Percentiles rank a stretch among this genome's conserved stretches.
These are phyloP conservation scores for Magnaporthiopsis rhizophila DNA, from an alignment of 2,329 filamentous ascomycete species.

Conservation along the genomic window DNA sequence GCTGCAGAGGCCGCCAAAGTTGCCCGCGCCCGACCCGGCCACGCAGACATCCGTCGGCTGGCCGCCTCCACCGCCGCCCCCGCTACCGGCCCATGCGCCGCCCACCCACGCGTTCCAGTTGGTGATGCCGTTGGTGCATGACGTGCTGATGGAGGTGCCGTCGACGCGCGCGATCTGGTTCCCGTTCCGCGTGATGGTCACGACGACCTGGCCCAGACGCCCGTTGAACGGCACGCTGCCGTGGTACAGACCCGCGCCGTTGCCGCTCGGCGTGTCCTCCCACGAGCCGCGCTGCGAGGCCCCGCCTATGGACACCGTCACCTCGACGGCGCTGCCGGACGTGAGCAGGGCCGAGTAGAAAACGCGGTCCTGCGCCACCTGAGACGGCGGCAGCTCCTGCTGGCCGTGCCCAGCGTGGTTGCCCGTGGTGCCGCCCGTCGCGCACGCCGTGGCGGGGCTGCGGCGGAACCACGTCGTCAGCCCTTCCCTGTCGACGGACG, in stretches of 20 bases:
- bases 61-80: neutral
- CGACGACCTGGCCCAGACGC: neutral
- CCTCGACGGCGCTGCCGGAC: neutral
- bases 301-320: slow-evolving; percentile 4
- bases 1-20: slow-evolving; percentile 13
- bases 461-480: slow-evolving; percentile 1
- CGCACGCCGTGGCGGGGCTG: neutral
- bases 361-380: slow-evolving; percentile 6
- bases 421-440: slow-evolving; percentile 3
- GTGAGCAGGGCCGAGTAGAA: slow-evolving; percentile 7
- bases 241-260: slow-evolving; percentile 5
- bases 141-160: neutral
- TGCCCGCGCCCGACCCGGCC: slow-evolving; percentile 11
- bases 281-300: neutral
- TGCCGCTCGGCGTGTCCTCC: neutral
- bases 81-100: slow-evolving; percentile 22
- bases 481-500: neutral
- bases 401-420: slow-evolving; percentile 5
- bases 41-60: slow-evolving; percentile 10
- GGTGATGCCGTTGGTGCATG: neutral
- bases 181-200: neutral
- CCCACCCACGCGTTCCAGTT: slow-evolving; percentile 8
- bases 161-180: slow-evolving; percentile 1
- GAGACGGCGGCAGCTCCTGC: neutral
- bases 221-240: slow-evolving; percentile 7